Evolutionary conservation across 768 basidiomycete genomes (phyloP), one percentile per base, ranked within the genome.

Genomic region (Lentinula guzmanii): DNA sequence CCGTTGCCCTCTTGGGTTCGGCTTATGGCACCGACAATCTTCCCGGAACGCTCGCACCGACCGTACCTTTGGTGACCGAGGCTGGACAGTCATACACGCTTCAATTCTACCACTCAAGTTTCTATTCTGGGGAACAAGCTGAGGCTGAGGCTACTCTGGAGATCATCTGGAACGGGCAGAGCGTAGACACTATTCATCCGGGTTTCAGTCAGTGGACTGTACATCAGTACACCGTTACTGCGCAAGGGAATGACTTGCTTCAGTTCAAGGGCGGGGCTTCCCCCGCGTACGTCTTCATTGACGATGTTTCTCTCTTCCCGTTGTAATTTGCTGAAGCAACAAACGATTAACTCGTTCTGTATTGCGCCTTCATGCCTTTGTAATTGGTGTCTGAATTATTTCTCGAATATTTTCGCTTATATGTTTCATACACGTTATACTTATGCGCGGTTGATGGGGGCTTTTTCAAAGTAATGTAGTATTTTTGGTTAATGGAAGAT

Each of bases 231-330:
- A 57, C 61, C 0, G 80, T 78, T 11, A 68, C 67, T 1, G 81
- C 70, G 2, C 65, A 62, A 16, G 77, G 78, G n/a, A 71, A 67
- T 34, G 78, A 79, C 62, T 63, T 70, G 9, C 68, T 79, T 51
- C 70, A 74, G 1, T 77, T 79, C 70, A 70, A 69, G 51, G 81
- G 81, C 31, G 80, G 79, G 1, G 68, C 67, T 16, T 77, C 79
- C 6, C 81, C 81, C 5, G 78, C 81, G 7, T 82, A 77, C 77
- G 74, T 75, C 10, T 82, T 81, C 70, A 70, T 82, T 58, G 81
- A 82, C 66, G 78, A 80, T 64, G 65, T 79, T 46, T 48, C 55
- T 42, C 67, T 75, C 6, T 75, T 56, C 61, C 46, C 7, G 9
- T 34, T 50, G 33, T 48, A 21, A 46, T 6, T 33, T 18, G 15